Evolutionary conservation across 352 stramenopile species (phyloP), one percentile per base, ranked within the genome.

Genomic region (Albugo laibachii): DNA sequence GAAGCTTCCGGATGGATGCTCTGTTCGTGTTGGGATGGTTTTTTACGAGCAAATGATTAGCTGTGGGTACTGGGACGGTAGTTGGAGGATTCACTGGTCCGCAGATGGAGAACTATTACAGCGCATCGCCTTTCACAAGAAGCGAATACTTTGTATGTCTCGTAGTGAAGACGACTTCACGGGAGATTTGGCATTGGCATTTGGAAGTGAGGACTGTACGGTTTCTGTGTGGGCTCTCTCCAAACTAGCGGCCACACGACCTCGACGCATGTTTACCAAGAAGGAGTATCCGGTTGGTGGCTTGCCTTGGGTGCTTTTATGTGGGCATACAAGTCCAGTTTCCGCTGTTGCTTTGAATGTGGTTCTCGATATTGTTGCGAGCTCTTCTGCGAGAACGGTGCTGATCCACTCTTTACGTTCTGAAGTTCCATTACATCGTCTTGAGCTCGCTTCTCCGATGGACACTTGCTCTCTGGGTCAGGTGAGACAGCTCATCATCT

Each of bases 1-100:
- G 76, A 82, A 83, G 41, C 62, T 89, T 16, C 76, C 76, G 15
- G 59, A 66, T 5, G 75, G 75, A 13, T 86, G 73, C 16, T 56
- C 83, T 11, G 73, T 82, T 35, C 72, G 62, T 41, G 73, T 85
- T 52, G 74, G 76, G 34, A 70, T 89, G 13, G 76, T 89, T 36
- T 89, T 86, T 44, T 89, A 89, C 51, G 76, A 89, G 56, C 76
- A 89, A 46, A 89, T 89, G 76, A 85, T 89, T 50, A 89, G 76
- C 57, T 89, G 73, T 48, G 76, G 76, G 8, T 87, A 87, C 52
- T 91, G 75, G 72, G 77, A 91, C 57, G 77, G 77, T 13, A 87
- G 77, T 44, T 91, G 77, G 77, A 72, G 77, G 2, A 91, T 91
- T 36, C 74, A 87, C 49, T 91, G 77, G 77, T 82, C 77, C 36